phyloP scores from a whole-genome alignment of 768 basidiomycete genomes.

The Mycena galopus region DNA sequence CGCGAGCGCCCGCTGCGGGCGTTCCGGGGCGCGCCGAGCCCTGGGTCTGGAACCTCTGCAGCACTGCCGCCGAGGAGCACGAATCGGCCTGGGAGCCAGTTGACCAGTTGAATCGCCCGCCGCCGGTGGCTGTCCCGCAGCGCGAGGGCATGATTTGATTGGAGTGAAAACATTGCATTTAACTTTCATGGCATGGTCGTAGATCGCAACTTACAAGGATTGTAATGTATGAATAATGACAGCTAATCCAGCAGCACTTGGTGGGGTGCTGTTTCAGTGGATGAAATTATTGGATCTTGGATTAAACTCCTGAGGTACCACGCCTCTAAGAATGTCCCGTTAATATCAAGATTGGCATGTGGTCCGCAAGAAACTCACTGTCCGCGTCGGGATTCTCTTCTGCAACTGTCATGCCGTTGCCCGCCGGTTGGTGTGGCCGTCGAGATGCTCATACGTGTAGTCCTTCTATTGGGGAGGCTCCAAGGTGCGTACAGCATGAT shows the following conservation, averaged over 20 bases:
- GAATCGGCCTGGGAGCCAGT: slow-evolving; percentile 73
- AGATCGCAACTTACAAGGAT: neutral
- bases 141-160: slow-evolving; percentile 72
- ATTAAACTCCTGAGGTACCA: slow-evolving; percentile 56
- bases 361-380: slow-evolving; percentile 42
- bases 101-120: slow-evolving; percentile 60
- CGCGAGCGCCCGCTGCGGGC: slow-evolving; percentile 34
- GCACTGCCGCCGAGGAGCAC: slow-evolving; percentile 68
- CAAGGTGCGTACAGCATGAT: slow-evolving; percentile 64
- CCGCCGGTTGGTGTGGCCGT: slow-evolving; percentile 63
- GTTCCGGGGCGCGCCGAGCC: slow-evolving; percentile 11
- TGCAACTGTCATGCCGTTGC: slow-evolving; percentile 68
- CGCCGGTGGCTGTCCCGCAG: slow-evolving; percentile 65
- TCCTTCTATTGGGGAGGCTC: slow-evolving; percentile 76
- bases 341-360: neutral
- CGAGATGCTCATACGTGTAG: slow-evolving; percentile 63
- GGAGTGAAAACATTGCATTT: neutral
- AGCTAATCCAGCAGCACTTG: no score
- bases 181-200: neutral
- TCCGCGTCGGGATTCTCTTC: slow-evolving; percentile 59
- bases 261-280: no score
- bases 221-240: slow-evolving; percentile 7
- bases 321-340: slow-evolving; percentile 48
- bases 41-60: slow-evolving; percentile 44
- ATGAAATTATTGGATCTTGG: no score